Percentiles rank a stretch among this genome's conserved stretches.
Conservation (phyloP, 495 filamentous ascomycete species). For the Delitschia confertaspora region DNA sequence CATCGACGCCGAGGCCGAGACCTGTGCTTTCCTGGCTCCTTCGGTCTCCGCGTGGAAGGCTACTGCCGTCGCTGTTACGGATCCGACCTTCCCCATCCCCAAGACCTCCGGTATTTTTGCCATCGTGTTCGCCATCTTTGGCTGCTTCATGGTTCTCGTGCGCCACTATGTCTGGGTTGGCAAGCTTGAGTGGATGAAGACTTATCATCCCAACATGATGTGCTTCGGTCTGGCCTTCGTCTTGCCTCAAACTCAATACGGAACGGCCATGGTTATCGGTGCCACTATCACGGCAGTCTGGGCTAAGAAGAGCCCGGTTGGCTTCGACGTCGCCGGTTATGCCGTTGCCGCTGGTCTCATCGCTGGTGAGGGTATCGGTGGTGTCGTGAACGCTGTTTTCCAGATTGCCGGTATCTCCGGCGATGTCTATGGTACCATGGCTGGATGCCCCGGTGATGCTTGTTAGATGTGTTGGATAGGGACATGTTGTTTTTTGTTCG, state of each 20-base stretch:
- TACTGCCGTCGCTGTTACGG: slow-evolving; percentile 55
- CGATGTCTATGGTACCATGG: slow-evolving; percentile 37
- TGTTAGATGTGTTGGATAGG: slow-evolving; percentile 25
- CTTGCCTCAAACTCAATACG: slow-evolving; percentile 47
- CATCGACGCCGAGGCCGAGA: slow-evolving; percentile 35
- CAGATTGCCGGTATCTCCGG: slow-evolving; percentile 47
- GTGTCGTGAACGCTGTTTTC: slow-evolving; percentile 50
- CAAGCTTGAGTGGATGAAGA: slow-evolving; percentile 46
- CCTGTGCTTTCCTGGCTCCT: slow-evolving; percentile 49
- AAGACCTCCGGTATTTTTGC: slow-evolving; percentile 47
- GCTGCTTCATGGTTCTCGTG: slow-evolving; percentile 42
- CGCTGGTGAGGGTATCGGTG: slow-evolving; percentile 58
- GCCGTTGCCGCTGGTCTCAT: slow-evolving; percentile 59
- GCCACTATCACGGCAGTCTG: slow-evolving; percentile 49
- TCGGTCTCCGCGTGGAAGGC: slow-evolving; percentile 60
- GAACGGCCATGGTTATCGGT: slow-evolving; percentile 51
- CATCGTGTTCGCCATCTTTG: slow-evolving; percentile 46
- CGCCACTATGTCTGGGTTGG: slow-evolving; percentile 51
- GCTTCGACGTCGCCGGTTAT: slow-evolving; percentile 56
- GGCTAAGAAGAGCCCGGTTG: slow-evolving; percentile 46
- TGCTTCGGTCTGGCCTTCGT: slow-evolving; percentile 57
- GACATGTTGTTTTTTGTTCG: neutral
- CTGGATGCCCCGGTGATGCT: slow-evolving; percentile 42
- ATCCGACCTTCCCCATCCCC: slow-evolving; percentile 50
- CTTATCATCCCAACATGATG: slow-evolving; percentile 60